Evolutionary conservation across 306 rosid species (phyloP).

Genomic region (Oemleria cerasiformis): DNA sequence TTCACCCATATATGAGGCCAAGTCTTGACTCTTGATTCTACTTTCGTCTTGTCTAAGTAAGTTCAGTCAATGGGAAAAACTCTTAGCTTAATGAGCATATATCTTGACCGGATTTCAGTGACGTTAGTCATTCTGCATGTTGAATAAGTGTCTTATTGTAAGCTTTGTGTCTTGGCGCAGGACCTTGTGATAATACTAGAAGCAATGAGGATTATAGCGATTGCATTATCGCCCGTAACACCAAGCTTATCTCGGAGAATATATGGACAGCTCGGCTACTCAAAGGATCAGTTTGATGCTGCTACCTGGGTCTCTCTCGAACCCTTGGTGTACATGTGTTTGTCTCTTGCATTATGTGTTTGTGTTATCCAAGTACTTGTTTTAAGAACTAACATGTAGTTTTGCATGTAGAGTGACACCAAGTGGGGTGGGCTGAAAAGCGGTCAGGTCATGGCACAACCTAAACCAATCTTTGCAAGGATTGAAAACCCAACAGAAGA

Average conservation of each 20-base stretch:
- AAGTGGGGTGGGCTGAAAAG: slow-evolving; percentile 86
- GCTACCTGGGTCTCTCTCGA: slow-evolving; percentile 74
- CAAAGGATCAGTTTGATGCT: slow-evolving; percentile 67
- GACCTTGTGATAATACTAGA: slow-evolving; percentile 92
- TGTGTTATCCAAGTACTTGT: slow-evolving; percentile 22
- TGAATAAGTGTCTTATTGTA: background rate
- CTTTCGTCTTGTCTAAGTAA: too few relatives aligned
- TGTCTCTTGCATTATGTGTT: background rate
- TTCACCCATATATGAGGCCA: background rate
- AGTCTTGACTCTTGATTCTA: background rate
- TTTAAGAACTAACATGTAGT: slow-evolving; percentile 29
- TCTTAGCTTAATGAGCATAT: background rate
- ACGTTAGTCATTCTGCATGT: background rate
- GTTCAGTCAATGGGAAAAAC: too few relatives aligned
- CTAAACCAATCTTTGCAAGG: slow-evolving; percentile 76
- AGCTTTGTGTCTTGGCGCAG: slow-evolving; percentile 43
- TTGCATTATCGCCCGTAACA: slow-evolving; percentile 71
- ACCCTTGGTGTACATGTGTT: slow-evolving; percentile 10
- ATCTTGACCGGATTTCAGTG: background rate
- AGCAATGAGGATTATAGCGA: slow-evolving; percentile 75
- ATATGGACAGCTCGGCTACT: slow-evolving; percentile 81
- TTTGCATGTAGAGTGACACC: slow-evolving; percentile 61
- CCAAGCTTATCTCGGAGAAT: slow-evolving; percentile 86
- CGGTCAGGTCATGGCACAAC: slow-evolving; percentile 83
- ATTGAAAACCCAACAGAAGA: slow-evolving; percentile 62